These are phyloP conservation scores for Citrus australasica DNA, from an alignment of 345 rosid species.

Conservation along the genomic window DNA sequence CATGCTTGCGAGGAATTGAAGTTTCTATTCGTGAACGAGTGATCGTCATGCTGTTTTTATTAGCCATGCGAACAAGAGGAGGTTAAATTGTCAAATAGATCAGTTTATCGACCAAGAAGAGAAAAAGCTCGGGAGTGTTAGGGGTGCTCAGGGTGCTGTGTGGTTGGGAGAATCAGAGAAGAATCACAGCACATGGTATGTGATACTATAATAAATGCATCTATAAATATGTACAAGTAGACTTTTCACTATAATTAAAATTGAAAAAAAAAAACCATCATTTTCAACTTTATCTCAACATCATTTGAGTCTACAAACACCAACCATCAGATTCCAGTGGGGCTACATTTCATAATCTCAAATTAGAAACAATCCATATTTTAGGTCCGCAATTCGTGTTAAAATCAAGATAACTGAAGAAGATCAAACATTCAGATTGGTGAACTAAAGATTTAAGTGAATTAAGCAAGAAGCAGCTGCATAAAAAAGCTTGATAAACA, in stretches of 20 bases:
- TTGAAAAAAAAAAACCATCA: not conserved
- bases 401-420: not conserved
- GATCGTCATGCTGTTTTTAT: conserved; percentile 65
- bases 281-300: not conserved
- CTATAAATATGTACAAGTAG: not conserved
- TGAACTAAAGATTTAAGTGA: not conserved
- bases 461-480: not conserved
- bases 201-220: not conserved
- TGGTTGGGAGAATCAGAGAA: not conserved
- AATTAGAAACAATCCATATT: not conserved
- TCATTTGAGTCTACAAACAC: not conserved
- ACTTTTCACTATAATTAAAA: not conserved
- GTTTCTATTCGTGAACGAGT: conserved; percentile 84
- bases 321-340: not conserved
- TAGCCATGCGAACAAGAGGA: not conserved
- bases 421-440: not conserved
- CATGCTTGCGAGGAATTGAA: conserved; percentile 96
- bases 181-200: not conserved
- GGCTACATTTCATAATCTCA: not conserved
- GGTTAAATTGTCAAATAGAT: not conserved
- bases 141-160: no score
- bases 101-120: not conserved
- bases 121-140: not conserved
- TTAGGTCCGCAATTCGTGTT: not conserved
- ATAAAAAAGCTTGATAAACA: not conserved